These are phyloP conservation scores for Diophrys sp. DNA, from an alignment of 73 alveolate species.

Conservation along the genomic window DNA sequence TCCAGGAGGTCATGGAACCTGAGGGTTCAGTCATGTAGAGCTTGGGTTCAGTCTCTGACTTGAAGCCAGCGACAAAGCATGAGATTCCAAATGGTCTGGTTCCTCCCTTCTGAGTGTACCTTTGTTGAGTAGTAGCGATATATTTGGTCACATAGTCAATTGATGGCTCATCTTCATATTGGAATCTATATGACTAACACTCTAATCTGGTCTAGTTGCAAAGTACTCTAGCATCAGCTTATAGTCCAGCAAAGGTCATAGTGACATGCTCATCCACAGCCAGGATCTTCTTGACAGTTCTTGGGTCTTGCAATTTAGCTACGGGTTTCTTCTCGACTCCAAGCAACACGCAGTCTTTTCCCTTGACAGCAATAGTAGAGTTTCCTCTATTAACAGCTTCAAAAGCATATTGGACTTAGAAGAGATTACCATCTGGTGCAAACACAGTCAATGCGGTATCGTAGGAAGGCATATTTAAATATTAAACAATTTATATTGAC, in stretches of 20 bases:
- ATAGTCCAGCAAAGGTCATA: conserved; percentile 91
- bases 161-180: conserved; percentile 82
- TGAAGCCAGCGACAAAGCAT: conserved; percentile 87
- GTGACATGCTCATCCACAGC: conserved; percentile 79
- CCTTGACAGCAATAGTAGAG: conserved; percentile 87
- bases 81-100: conserved; percentile 95
- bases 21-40: conserved; percentile 93
- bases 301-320: conserved; percentile 87
- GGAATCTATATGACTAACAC: conserved; percentile 78
- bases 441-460: conserved; percentile 94
- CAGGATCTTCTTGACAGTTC: conserved; percentile 84
- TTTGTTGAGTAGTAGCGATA: conserved; percentile 78
- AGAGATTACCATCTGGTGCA: conserved; percentile 92
- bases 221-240: conserved; percentile 91
- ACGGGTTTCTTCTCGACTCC: conserved; percentile 93
- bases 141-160: conserved; percentile 86
- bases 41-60: conserved; percentile 71
- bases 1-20: conserved; percentile 93
- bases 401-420: conserved; percentile 94
- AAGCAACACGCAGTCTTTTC: conserved; percentile 74
- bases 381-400: conserved; percentile 96
- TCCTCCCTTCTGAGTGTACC: conserved; percentile 91
- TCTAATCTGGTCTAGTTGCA: conserved; percentile 82
- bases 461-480: conserved; percentile 81
- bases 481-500: too few species aligned